Evolutionary conservation across 2,329 filamentous ascomycete genomes (phyloP), one percentile per base, ranked within the genome.

Genomic region (Stagonosporopsis cucurbitacearum): DNA sequence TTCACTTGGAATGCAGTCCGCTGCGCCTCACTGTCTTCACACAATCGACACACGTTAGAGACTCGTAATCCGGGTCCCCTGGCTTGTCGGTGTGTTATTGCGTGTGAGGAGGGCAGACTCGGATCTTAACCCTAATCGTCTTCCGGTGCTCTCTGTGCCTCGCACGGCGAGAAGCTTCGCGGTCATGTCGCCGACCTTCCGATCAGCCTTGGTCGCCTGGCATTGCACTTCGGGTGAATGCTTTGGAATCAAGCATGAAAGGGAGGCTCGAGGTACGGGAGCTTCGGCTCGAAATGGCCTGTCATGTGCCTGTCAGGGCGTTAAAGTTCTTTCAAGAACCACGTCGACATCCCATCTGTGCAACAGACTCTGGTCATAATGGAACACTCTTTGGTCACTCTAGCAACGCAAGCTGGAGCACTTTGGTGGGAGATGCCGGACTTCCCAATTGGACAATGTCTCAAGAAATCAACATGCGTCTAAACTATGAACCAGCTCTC

Each of bases 111-210:
- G 85, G 88, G 86, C 81, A 81, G 80, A 78, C 80, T 88, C 87
- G 91, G 90, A 93, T 93, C 90, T 93, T 96, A 96, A 96, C 93
- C 93, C 93, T 96, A 96, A 90, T 84, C 81, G 80, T 78, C 80
- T 77, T 81, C 86, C 89, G 90, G 91, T 87, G 86, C 72, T 75
- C 67, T 58, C 70, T 63, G 68, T 60, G 86, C 69, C 51, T 73
- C 61, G 59, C 63, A 68, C 86, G 82, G 62, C 49, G 57, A 49
- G 70, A 19, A 75, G 72, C 50, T 60, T 72, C 67, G 67, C 69
- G 72, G 74, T 76, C 81, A 79, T 84, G 88, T 89, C 87, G 87
- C 87, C 83, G 79, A 83, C 78, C 80, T 81, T 80, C 83, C 82
- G 86, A 93, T 74, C 92, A 77, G 78, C 72, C 72, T 59, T 54